Evolutionary conservation across 2,329 filamentous ascomycete genomes (phyloP).

Genomic region (Oidium heveae): DNA sequence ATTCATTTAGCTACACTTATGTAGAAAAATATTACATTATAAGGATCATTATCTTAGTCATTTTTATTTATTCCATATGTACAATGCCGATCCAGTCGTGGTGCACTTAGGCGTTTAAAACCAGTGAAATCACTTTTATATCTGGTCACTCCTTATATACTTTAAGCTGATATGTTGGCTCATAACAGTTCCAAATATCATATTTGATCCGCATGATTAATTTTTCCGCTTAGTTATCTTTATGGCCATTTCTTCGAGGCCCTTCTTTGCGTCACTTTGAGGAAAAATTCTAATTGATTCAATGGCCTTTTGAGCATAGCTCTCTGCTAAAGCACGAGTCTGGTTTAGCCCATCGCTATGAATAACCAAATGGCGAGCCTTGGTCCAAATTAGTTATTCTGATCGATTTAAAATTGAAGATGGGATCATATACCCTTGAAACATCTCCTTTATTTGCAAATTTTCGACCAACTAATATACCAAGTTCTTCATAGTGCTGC

Average conservation of each 20-base stretch:
- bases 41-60: no score
- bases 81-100: neutral
- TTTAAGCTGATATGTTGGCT: neutral
- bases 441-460: conserved; percentile 71
- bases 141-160: no score
- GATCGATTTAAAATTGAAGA: neutral
- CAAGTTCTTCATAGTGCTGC: conserved; percentile 67
- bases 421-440: conserved; percentile 33
- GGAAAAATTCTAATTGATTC: conserved; percentile 65
- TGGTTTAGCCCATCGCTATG: conserved; percentile 74
- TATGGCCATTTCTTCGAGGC: conserved; percentile 75
- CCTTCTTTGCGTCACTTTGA: conserved; percentile 81
- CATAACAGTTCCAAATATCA: neutral
- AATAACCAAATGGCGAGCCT: conserved; percentile 73
- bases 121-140: neutral
- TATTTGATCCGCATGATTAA: conserved; percentile 18
- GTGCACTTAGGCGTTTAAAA: neutral
- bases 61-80: neutral
- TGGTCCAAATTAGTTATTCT: conserved; percentile 4
- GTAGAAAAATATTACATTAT: no score
- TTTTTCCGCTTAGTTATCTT: conserved; percentile 81
- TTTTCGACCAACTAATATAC: conserved; percentile 72
- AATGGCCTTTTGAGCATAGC: conserved; percentile 74
- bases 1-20: no score
- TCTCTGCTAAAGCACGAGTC: conserved; percentile 69